A percentile compares a stretch with the other conserved stretches of the same genome.
Evolutionary conservation across 805 yeast genomes (phyloP).

Genomic region (Candida manassasensis): DNA sequence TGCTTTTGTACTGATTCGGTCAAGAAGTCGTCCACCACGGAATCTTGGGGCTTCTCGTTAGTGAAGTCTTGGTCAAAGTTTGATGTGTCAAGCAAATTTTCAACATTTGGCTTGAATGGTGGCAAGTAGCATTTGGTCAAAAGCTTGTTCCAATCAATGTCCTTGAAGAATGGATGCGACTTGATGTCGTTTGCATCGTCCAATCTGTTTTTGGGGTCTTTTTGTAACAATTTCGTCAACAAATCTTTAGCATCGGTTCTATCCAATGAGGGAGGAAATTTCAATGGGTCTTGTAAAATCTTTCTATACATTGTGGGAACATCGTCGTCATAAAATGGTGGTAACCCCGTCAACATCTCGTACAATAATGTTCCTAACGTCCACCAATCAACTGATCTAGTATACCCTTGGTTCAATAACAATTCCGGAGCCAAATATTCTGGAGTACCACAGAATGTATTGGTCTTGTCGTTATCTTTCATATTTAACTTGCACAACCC

Average conservation of each 20-base stretch:
- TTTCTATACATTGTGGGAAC: constrained; percentile 90
- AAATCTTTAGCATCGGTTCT: constrained; percentile 83
- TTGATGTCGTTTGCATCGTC: constrained; percentile 84
- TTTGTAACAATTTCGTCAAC: constrained; percentile 65
- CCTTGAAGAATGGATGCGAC: constrained; percentile 78
- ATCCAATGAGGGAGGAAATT: constrained; percentile 78
- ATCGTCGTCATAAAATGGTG: constrained; percentile 96
- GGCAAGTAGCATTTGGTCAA: constrained; percentile 86
- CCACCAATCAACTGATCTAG: constrained; percentile 98
- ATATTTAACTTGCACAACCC: constrained; percentile 94
- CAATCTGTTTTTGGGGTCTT: constrained; percentile 79
- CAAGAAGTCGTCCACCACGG: constrained; percentile 87
- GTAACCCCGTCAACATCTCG: constrained; percentile 95
- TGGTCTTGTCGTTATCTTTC: constrained; percentile 82
- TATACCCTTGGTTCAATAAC: constrained; percentile 86
- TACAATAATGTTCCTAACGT: constrained; percentile 89
- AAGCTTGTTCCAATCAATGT: constrained; percentile 85
- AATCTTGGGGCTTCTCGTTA: constrained; percentile 86
- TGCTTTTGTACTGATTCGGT: constrained; percentile 96
- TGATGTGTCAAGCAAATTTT: constrained; percentile 80
- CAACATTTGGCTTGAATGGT: constrained; percentile 91
- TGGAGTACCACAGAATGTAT: constrained; percentile 97
- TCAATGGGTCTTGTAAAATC: constrained; percentile 81
- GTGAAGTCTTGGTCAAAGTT: constrained; percentile 93
- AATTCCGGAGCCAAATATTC: constrained; percentile 96